Conservation (phyloP, 495 filamentous ascomycete genomes). For the Hamigera avellanea region DNA sequence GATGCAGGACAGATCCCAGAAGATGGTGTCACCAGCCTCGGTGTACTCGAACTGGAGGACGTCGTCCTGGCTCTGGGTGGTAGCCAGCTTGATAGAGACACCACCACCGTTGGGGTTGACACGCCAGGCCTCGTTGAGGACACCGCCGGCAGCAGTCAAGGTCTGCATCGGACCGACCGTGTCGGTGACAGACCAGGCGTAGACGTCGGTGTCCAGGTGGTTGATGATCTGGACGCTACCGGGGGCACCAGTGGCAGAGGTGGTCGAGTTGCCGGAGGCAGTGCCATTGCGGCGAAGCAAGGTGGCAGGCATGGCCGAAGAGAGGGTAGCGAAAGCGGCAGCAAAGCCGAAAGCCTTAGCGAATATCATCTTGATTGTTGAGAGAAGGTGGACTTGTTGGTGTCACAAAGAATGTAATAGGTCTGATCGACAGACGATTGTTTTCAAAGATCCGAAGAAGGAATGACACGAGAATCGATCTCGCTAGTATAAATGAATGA, state of each 20-base stretch:
- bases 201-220: slow-evolving; percentile 26
- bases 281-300: slow-evolving; percentile 13
- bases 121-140: slow-evolving; percentile 23
- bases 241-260: slow-evolving; percentile 14
- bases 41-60: slow-evolving; percentile 42
- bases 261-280: slow-evolving; percentile 4
- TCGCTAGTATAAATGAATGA: slow-evolving; percentile 10
- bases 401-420: background rate
- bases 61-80: slow-evolving; percentile 15
- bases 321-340: slow-evolving; percentile 25
- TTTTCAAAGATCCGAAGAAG: background rate
- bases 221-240: slow-evolving; percentile 23
- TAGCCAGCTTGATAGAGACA: slow-evolving; percentile 37
- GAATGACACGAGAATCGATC: slow-evolving; percentile 18
- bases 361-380: slow-evolving; percentile 34
- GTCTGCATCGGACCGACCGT: slow-evolving; percentile 26
- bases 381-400: slow-evolving; percentile 4
- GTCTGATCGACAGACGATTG: slow-evolving; percentile 17
- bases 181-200: slow-evolving; percentile 31
- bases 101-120: slow-evolving; percentile 32
- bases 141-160: slow-evolving; percentile 23
- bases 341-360: slow-evolving; percentile 28
- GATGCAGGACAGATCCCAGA: slow-evolving; percentile 34
- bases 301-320: slow-evolving; percentile 25
- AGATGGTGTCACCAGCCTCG: slow-evolving; percentile 23